Evolutionary conservation across 2,329 filamentous ascomycete species (phyloP), one percentile per base, ranked within the genome.

Genomic region (Aspergillus piperis): DNA sequence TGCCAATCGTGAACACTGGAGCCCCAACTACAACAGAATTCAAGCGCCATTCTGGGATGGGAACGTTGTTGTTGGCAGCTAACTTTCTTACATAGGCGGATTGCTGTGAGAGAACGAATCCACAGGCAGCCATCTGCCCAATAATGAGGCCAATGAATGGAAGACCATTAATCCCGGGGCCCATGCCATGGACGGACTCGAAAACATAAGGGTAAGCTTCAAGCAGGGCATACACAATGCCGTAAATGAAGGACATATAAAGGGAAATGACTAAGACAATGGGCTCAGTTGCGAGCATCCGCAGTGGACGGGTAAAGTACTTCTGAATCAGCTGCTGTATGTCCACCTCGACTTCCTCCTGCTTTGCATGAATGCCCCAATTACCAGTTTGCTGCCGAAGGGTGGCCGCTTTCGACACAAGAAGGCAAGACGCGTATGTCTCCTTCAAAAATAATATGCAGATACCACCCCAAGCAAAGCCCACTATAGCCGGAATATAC

Each of bases 111-210:
- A 90, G 79, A 63, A 94, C 87, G 44, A 83, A 81, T 3, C 81
- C 65, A 54, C 90, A 90, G 0, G 89, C 89, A 52, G 91, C 75
- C 7, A 94, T 63, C 72, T 91, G 86, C 42, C 91, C 91, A 10
- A 82, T 66, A 56, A 95, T 85, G 85, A 96, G 90, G 56, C 92
- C 92, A 68, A 96, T 90, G 75, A 92, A 96, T 3, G 91, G 87
- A 3, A 96, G 82, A 1, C 92, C 92, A 2, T 87, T 84, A n/a
- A 90, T 77, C 54, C 92, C 92, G 3, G 82, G 71, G 25, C 77
- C 84, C 78, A 94, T 89, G 65, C 83, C 82, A 73, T 96, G 88
- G 6, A 92, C 82, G 30, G 68, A 59, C 54, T 76, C 68, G 55
- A 74, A 77, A 5, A 75, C 71, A 30, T 73, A 68, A 0, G 71